phyloP scores from a whole-genome alignment of 2,329 filamentous ascomycete genomes.

The Calonectria fujianensis region DNA sequence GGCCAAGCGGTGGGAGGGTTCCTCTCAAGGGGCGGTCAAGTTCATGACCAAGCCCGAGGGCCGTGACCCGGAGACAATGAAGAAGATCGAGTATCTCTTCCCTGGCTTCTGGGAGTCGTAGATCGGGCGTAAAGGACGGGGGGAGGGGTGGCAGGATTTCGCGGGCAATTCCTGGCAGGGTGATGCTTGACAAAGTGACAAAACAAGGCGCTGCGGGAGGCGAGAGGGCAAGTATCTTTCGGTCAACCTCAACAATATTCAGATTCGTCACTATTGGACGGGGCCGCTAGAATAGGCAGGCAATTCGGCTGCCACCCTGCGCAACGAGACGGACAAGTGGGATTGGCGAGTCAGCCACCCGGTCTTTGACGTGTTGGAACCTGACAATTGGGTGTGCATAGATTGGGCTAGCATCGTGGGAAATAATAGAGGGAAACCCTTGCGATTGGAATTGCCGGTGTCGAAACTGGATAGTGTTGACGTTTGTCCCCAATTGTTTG shows the following conservation, averaged over 20 bases:
- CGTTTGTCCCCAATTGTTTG: slow-evolving; percentile 30
- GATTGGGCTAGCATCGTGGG: slow-evolving; percentile 45
- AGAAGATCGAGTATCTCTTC: slow-evolving; percentile 91
- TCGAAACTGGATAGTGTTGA: slow-evolving; percentile 26
- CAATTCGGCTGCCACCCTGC: slow-evolving; percentile 12
- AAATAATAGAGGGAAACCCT: slow-evolving; percentile 29
- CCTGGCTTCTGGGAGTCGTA: slow-evolving; percentile 80
- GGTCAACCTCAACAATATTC: slow-evolving; percentile 1
- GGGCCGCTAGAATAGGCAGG: slow-evolving; percentile 30
- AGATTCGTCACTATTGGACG: slow-evolving; percentile 4
- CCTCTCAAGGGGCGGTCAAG: slow-evolving; percentile 84
- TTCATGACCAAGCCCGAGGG: slow-evolving; percentile 89
- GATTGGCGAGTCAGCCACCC: slow-evolving; percentile 17
- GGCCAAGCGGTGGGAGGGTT: slow-evolving; percentile 88
- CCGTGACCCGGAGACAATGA: slow-evolving; percentile 82
- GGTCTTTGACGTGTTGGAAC: slow-evolving; percentile 29
- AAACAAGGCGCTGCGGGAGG: neutral
- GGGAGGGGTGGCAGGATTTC: neutral
- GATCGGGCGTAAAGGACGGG: slow-evolving; percentile 20
- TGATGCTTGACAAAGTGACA: slow-evolving; percentile 17
- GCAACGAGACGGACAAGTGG: neutral
- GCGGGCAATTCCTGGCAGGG: slow-evolving; percentile 3
- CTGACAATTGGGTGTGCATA: slow-evolving; percentile 19
- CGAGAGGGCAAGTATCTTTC: slow-evolving; percentile 18
- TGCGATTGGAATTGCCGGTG: slow-evolving; percentile 32